Percentiles rank a stretch among this genome's conserved stretches.
These are phyloP conservation scores for Helotiales sp. DNA, from an alignment of 2,329 filamentous ascomycete species.

Conservation along the genomic window DNA sequence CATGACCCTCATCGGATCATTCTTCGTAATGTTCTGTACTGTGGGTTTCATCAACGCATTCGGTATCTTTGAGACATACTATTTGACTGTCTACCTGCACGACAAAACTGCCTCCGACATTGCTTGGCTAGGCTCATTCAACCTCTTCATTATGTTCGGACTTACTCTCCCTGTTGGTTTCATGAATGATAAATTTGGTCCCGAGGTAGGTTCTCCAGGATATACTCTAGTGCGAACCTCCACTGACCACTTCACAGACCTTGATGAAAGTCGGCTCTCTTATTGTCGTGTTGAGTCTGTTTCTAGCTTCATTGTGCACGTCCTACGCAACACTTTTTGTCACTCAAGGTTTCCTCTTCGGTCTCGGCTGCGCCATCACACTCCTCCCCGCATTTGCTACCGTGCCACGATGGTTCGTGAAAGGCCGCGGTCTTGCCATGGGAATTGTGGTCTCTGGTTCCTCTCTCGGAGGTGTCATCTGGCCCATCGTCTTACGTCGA, in stretches of 20 bases:
- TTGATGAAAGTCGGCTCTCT: conserved; percentile 34
- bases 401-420: conserved; percentile 20
- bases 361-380: conserved; percentile 26
- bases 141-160: conserved; percentile 34
- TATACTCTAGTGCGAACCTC: not conserved
- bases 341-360: conserved; percentile 28
- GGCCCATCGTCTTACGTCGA: conserved; percentile 34
- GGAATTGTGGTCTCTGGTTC: conserved; percentile 33
- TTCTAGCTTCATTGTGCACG: conserved; percentile 34
- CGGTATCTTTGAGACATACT: conserved; percentile 38
- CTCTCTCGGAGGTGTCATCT: conserved; percentile 37
- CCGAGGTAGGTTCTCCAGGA: conserved; percentile 16
- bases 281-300: conserved; percentile 40
- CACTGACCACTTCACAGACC: not conserved
- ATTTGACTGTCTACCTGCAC: conserved; percentile 22
- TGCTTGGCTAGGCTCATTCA: conserved; percentile 38
- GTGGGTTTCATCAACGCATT: conserved; percentile 39
- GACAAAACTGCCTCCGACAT: conserved; percentile 32
- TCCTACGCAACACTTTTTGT: conserved; percentile 38
- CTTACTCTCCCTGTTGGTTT: conserved; percentile 30
- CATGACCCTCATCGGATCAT: conserved; percentile 17
- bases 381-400: conserved; percentile 27
- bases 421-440: conserved; percentile 21
- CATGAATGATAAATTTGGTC: conserved; percentile 36
- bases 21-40: conserved; percentile 31